A percentile compares a stretch with the other conserved stretches of the same genome.
Conservation (phyloP, 371 early-diverging fungal species). For the Mortierella sp. region DNA sequence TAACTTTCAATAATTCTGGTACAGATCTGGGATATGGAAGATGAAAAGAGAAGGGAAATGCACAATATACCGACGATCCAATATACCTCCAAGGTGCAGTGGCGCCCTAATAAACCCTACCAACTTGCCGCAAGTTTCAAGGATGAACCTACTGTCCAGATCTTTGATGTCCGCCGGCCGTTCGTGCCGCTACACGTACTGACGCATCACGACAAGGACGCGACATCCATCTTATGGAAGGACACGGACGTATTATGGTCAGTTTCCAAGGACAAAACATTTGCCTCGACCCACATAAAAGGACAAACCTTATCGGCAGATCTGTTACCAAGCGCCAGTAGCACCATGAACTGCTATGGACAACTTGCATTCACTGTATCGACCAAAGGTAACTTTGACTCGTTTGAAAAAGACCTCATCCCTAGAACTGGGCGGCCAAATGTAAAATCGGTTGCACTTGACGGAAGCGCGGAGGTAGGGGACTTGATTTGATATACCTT, state of each 20-base stretch:
- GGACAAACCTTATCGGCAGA: constrained; percentile 62
- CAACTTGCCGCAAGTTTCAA: constrained; percentile 83
- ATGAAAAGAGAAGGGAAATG: constrained; percentile 73
- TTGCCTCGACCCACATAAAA: constrained; percentile 71
- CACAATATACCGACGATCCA: constrained; percentile 80
- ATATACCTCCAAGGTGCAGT: constrained; percentile 79
- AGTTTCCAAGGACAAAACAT: constrained; percentile 82
- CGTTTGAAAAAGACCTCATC: constrained; percentile 47
- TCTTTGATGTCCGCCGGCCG: constrained; percentile 85
- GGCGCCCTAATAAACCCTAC: constrained; percentile 80
- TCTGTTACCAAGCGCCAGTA: constrained; percentile 65
- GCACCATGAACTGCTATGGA: constrained; percentile 80
- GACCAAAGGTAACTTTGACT: constrained; percentile 48
- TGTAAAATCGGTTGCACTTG: constrained; percentile 34
- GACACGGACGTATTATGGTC: constrained; percentile 76
- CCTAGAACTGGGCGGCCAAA: constrained; percentile 24
- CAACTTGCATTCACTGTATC: constrained; percentile 75
- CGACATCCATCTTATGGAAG: constrained; percentile 83
- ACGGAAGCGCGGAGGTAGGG: constrained; percentile 38
- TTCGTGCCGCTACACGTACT: constrained; percentile 79
- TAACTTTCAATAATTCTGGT: neutral
- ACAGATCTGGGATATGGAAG: constrained; percentile 86
- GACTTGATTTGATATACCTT: neutral
- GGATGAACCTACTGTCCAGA: constrained; percentile 76
- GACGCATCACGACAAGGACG: constrained; percentile 79